Base-by-base conservation (phyloP, 192 early-diverging fungal species). In the Helicostylum pulchrum region DNA sequence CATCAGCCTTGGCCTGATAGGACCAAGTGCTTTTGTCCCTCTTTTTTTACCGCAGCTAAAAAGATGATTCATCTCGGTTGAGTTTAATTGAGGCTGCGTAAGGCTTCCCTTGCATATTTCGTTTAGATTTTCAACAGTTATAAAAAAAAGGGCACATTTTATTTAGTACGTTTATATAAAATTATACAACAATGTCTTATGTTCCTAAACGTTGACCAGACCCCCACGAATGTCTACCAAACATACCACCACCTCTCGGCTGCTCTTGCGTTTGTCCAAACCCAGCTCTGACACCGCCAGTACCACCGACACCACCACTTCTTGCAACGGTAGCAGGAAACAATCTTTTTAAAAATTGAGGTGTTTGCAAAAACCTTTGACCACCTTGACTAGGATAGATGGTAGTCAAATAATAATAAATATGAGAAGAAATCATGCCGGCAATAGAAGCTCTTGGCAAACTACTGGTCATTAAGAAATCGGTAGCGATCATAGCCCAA, bases 331-430 rank as follows among this genome's bases (percentile, higher is more conserved):
- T 66, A 52, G 52, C 23, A 12, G 80, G 77, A 65, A 88, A 72
- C 21, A 80, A 15, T 12, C 68, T 61, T 62, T 83, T 81, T 30
- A 88, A 54, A 46, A 83, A 68, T 51, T 71, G 70, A 23, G 93
- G 93, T 10, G 92, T 92, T 10, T 75, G 73, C 8, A 93, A 76
- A 57, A 90, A 71, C 32, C 82, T 76, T 17, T 76, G 74, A 4
- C 91, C 87, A 44, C 87, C 85, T 44, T 74, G 80, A 6, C 76
- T 70, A 5, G 90, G 91, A 74, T 90, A 82, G 7, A 87, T 78
- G 7, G 79, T 75, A 12, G 85, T 78, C 21, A 93, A 68, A 66
- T 88, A 93, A 75, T 90, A 85, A 77, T 90, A 93, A 8, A 89
- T 20, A 57, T 90, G 88, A 0, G 84, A 88, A 0, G 88, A 81